Evolutionary conservation across 257 asterid genomes (phyloP).

Genomic region (Nicotiana paniculata): DNA sequence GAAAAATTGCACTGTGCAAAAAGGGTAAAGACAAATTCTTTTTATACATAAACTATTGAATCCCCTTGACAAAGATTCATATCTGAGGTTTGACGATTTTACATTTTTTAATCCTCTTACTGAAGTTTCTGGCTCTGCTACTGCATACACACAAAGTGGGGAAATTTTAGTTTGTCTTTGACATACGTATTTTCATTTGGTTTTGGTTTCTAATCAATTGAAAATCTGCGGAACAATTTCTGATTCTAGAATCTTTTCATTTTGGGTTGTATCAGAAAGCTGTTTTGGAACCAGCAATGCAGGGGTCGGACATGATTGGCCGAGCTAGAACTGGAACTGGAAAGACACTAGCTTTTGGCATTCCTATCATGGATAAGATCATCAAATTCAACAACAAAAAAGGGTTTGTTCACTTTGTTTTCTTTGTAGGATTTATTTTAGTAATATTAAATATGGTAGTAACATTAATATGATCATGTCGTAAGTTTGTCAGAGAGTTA

Average conservation of each 20-base stretch:
- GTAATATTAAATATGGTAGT: not conserved
- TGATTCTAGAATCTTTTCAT: constrained; percentile 76
- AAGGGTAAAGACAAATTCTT: too few relatives aligned
- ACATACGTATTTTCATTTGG: not conserved
- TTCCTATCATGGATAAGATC: constrained; percentile 84
- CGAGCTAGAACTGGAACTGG: constrained; percentile 97
- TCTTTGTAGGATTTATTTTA: not conserved
- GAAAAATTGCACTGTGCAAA: too few relatives aligned
- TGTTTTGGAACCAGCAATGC: constrained; percentile 92
- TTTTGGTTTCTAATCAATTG: constrained; percentile 38
- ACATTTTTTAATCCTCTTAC: too few relatives aligned
- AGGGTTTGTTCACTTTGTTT: constrained; percentile 42
- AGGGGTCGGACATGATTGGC: constrained; percentile 91
- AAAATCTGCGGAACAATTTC: constrained; percentile 74
- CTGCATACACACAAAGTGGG: too few relatives aligned
- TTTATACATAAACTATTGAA: too few relatives aligned
- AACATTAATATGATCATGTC: not conserved
- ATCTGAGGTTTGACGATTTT: too few relatives aligned
- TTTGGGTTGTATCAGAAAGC: constrained; percentile 63
- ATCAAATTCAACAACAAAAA: constrained; percentile 58
- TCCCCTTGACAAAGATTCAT: too few relatives aligned
- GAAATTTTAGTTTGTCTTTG: not conserved
- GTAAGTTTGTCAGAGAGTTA: not conserved
- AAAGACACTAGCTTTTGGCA: constrained; percentile 94
- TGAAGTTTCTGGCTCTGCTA: too few relatives aligned